Evolutionary conservation across 495 filamentous ascomycete genomes (phyloP).

Genomic region (Podospora sp.): DNA sequence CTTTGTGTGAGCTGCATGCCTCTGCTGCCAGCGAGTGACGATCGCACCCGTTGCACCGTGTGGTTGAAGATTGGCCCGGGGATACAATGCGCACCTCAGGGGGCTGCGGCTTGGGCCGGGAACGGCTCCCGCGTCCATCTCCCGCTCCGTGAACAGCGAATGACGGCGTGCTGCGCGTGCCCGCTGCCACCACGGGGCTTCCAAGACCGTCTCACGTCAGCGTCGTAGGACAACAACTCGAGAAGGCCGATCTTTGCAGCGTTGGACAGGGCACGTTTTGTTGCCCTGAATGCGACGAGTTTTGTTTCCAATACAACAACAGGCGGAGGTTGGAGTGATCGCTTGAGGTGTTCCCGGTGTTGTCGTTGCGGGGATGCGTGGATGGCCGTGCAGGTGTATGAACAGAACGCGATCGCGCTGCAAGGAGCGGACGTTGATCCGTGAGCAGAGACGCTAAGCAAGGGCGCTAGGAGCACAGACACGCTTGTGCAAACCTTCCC

Average conservation of each 20-base stretch:
- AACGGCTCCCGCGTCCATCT: not conserved
- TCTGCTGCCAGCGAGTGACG: not conserved
- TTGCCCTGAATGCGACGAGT: not conserved
- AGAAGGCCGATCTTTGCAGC: not conserved
- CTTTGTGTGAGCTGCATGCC: not conserved
- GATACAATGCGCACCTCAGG: not conserved
- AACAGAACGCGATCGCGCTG: not conserved
- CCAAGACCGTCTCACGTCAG: slow-evolving; percentile 5
- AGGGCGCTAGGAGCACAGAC: not conserved
- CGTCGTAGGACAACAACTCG: not conserved
- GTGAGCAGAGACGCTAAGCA: not conserved
- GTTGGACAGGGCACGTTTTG: not conserved
- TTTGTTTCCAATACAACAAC: not conserved
- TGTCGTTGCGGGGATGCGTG: not conserved
- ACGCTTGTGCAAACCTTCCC: not conserved
- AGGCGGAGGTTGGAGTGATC: not conserved
- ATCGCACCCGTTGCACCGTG: not conserved
- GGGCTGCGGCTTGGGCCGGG: not conserved
- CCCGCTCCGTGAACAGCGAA: not conserved
- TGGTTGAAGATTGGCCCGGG: not conserved
- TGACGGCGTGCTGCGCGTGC: not conserved
- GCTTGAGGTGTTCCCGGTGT: too few relatives aligned
- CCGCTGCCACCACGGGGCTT: not conserved
- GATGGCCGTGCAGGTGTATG: not conserved
- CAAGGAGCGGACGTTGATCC: slow-evolving; percentile 3